Conservation (phyloP, 352 stramenopile species). For the Blastocystis sp. region DNA sequence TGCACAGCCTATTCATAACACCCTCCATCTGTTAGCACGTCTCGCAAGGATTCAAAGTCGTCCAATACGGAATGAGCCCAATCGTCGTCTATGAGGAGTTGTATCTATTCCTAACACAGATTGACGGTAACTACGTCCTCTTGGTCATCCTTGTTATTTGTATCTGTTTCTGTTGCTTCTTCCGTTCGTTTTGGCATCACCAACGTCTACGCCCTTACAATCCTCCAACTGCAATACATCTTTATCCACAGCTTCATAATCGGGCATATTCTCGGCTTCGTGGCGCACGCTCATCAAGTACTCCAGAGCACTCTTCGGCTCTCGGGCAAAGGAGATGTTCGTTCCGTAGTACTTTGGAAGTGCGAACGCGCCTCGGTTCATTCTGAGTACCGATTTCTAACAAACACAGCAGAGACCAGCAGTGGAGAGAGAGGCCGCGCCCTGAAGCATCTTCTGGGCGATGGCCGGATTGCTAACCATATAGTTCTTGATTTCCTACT, state of each 20-base stretch:
- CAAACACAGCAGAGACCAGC: constrained; percentile 15
- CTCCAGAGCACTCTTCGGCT: constrained; percentile 44
- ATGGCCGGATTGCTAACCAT: constrained; percentile 55
- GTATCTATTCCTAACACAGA: constrained; percentile 14
- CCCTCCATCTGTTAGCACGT: background rate
- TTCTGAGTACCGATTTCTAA: constrained; percentile 16
- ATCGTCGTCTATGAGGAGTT: background rate
- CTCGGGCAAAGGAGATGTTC: constrained; percentile 36
- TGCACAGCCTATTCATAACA: constrained; percentile 5
- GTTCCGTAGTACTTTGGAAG: constrained; percentile 60
- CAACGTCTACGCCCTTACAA: background rate
- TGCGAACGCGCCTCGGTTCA: constrained; percentile 24
- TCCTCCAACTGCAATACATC: background rate
- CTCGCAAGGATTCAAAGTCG: constrained; percentile 26
- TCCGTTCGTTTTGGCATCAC: background rate
- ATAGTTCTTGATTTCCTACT: constrained; percentile 60
- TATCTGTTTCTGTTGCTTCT: background rate
- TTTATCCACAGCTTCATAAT: background rate
- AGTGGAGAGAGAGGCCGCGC: constrained; percentile 38
- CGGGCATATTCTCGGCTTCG: constrained; percentile 21
- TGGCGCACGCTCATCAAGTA: constrained; percentile 52
- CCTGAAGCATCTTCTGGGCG: constrained; percentile 54
- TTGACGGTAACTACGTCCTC: background rate
- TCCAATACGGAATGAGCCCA: constrained; percentile 28
- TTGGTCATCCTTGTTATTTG: background rate